Evolutionary conservation across 345 rosid genomes (phyloP).

Genomic region (Populus euphratica): DNA sequence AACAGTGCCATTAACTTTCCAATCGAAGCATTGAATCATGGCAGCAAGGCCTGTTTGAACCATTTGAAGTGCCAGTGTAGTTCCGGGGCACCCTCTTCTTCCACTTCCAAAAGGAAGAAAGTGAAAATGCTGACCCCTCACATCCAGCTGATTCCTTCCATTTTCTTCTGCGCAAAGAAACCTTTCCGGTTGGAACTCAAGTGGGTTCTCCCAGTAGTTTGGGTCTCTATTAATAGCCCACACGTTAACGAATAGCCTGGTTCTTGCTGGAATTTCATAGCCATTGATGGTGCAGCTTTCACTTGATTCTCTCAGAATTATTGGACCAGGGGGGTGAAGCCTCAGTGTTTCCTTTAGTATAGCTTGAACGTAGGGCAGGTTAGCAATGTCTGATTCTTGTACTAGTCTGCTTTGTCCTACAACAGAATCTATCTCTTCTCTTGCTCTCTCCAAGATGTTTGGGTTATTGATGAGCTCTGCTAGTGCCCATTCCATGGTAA

Average conservation of each 20-base stretch:
- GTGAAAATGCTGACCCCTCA: constrained; percentile 50
- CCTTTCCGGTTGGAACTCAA: constrained; percentile 63
- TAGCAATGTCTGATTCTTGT: constrained; percentile 53
- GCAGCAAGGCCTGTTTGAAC: constrained; percentile 41
- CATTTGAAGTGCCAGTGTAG: constrained; percentile 42
- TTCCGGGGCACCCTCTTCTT: constrained; percentile 67
- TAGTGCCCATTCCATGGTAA: constrained; percentile 57
- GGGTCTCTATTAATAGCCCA: constrained; percentile 65
- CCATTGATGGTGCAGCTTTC: constrained; percentile 38
- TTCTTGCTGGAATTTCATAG: constrained; percentile 47
- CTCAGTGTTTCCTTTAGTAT: constrained; percentile 59
- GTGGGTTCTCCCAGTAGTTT: constrained; percentile 50
- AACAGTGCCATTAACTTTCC: constrained; percentile 39
- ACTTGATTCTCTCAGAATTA: constrained; percentile 51
- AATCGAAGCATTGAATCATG: constrained; percentile 53
- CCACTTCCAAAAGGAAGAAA: constrained; percentile 63
- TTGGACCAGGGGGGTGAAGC: constrained; percentile 70
- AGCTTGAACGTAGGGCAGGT: constrained; percentile 66
- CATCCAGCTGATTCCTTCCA: constrained; percentile 32
- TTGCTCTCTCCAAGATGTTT: constrained; percentile 38
- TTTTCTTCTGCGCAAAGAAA: constrained; percentile 25
- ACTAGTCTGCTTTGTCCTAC: constrained; percentile 43
- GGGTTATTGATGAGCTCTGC: constrained; percentile 66
- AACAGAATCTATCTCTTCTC: constrained; percentile 46
- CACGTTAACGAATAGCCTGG: constrained; percentile 44